Percentiles rank a stretch among this genome's conserved stretches.
Conservation (phyloP, 305 asterid species). For the Solanum hybrid region DNA sequence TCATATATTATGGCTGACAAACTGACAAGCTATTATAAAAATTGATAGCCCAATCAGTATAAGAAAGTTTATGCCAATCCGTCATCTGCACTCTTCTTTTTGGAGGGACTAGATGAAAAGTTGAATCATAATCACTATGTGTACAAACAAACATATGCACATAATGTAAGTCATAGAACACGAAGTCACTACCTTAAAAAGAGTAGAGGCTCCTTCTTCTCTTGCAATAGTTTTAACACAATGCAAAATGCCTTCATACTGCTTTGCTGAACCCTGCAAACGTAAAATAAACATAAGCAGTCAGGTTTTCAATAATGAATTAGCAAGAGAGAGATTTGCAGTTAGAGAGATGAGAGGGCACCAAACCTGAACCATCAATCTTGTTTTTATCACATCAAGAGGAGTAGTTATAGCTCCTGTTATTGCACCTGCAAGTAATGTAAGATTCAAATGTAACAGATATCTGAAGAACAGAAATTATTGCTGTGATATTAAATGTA, state of each 20-base stretch:
- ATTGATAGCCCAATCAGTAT: not conserved
- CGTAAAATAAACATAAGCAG: not conserved
- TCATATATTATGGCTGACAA: not conserved
- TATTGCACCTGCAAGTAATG: constrained; percentile 40
- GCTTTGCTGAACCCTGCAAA: constrained; percentile 49
- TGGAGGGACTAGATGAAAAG: not conserved
- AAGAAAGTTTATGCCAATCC: not conserved
- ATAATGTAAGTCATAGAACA: not conserved
- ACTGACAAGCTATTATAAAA: not conserved
- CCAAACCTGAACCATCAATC: constrained; percentile 61
- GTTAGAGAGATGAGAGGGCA: not conserved
- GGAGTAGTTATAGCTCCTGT: constrained; percentile 69
- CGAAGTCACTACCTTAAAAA: constrained; percentile 34
- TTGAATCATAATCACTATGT: not conserved
- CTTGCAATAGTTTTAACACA: constrained; percentile 38
- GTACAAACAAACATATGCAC: not conserved
- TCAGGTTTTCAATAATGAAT: not conserved
- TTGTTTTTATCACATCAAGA: constrained; percentile 60
- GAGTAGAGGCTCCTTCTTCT: constrained; percentile 55
- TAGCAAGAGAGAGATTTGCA: not conserved
- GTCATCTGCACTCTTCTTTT: not conserved
- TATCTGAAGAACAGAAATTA: not conserved
- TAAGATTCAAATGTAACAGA: not conserved
- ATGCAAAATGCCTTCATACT: constrained; percentile 43
- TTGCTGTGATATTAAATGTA: not conserved